Evolutionary conservation across 2,329 filamentous ascomycete genomes (phyloP), one percentile per base, ranked within the genome.

Genomic region (Diaporthe longicolla): DNA sequence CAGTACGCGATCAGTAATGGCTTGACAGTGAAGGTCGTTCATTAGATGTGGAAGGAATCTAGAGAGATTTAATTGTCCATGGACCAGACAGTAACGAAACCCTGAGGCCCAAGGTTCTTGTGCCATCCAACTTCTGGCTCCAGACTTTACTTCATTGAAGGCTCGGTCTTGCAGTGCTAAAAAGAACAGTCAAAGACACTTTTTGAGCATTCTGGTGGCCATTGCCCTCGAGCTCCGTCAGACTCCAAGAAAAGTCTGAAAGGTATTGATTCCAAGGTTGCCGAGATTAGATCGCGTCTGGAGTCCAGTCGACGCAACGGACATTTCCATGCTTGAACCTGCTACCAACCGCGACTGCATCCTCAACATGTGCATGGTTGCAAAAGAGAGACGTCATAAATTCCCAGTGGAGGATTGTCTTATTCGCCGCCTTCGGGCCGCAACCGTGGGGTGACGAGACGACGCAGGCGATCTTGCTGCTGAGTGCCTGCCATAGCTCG

Each of bases 391-490:
- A 11, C 21, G 55, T 35, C 21, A n/a, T 21, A 17, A 58, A 58
- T 3, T 19, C 0, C 54, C 29, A 57, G 17, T 29, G 15, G 19
- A 57, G 7, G 7, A 21, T 6, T 21, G 17, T 35, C 1, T 5
- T 9, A 8, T 5, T 5, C 1, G 15, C 15, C 6, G 43, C 0
- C 26, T 19, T 21, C 4, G 11, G 0, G 3, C 10, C 17, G 5
- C 55, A 58, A 35, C 32, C 2, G 19, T 58, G 29, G 4, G 55
- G 55, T 4, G 6, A 15, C 4, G 55, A 37, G 24, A 58, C 55
- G 5, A 37, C 19, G 10, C 55, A 58, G 2, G 19, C 54, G 19
- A 6, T 2, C 3, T 13, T 13, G 4, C n/a, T 5, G 4, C 13
- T 8, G 55, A 58, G 29, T 4, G 6, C 10, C 1, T 10, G 0